Evolutionary conservation across 83 land plant species (phyloP).

Genomic region (Picea engelmannii): DNA sequence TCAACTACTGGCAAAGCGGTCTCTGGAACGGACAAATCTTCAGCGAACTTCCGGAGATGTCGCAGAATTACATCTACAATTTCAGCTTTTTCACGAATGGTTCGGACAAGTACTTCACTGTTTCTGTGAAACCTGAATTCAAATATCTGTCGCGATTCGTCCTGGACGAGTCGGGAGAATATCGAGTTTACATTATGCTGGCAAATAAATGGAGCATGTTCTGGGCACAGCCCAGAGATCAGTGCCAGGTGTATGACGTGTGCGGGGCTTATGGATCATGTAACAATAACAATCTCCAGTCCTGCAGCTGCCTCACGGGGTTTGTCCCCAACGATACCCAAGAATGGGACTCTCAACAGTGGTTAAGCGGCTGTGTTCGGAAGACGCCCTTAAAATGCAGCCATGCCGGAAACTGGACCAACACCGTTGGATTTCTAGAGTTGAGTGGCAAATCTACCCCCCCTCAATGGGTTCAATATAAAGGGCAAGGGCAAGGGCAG

Average conservation of each 20-base stretch:
- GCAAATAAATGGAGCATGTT: neutral
- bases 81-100: too few relatives aligned
- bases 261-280: conserved; percentile 26
- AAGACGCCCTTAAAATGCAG: conserved; percentile 16
- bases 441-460: neutral
- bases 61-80: too few relatives aligned
- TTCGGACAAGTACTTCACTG: too few relatives aligned
- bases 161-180: neutral
- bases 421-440: conserved; percentile 6
- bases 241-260: neutral
- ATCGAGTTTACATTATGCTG: neutral
- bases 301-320: conserved; percentile 31
- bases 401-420: neutral
- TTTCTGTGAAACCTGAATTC: too few relatives aligned
- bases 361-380: conserved; percentile 32
- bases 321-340: neutral
- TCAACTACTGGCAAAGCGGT: too few relatives aligned
- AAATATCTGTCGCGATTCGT: neutral
- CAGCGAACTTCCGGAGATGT: too few relatives aligned
- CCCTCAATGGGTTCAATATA: too few relatives aligned
- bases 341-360: neutral
- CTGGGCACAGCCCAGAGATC: conserved; percentile 1
- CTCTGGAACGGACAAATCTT: too few relatives aligned
- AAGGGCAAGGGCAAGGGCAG: neutral
- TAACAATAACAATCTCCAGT: neutral